These are phyloP conservation scores for Colletotrichum agaves DNA, from an alignment of 2,329 filamentous ascomycete species.

Conservation along the genomic window DNA sequence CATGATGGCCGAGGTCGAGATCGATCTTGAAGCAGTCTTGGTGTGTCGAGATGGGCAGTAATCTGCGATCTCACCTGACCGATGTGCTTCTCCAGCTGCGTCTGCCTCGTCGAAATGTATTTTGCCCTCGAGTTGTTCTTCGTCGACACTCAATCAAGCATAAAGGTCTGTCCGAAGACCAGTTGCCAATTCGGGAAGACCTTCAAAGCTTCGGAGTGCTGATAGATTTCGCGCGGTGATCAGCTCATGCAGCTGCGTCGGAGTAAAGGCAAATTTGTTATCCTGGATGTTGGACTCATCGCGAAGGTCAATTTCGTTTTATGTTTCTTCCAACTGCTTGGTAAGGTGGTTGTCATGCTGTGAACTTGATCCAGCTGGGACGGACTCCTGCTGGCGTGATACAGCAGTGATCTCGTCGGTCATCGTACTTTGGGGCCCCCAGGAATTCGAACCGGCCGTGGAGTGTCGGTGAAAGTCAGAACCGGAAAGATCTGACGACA, in stretches of 20 bases:
- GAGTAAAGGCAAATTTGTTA: constrained; percentile 65
- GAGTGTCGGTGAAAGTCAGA: constrained; percentile 1
- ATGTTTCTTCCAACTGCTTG: not conserved
- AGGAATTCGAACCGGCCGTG: not conserved
- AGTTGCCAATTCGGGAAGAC: constrained; percentile 60
- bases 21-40: constrained; percentile 34
- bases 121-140: constrained; percentile 55
- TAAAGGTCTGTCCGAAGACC: constrained; percentile 61
- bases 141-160: constrained; percentile 62
- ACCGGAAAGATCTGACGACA: constrained; percentile 13
- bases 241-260: constrained; percentile 64
- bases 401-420: constrained; percentile 67
- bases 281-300: constrained; percentile 41
- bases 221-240: constrained; percentile 60
- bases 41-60: constrained; percentile 42
- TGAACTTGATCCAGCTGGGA: constrained; percentile 50
- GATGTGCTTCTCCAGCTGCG: constrained; percentile 48
- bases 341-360: not conserved
- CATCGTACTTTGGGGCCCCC: constrained; percentile 9
- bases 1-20: constrained; percentile 38
- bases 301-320: constrained; percentile 26
- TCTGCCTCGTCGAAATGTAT: constrained; percentile 63
- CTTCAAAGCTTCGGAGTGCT: constrained; percentile 63
- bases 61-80: constrained; percentile 41
- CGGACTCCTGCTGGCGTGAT: constrained; percentile 56